phyloP scores from a whole-genome alignment of 305 asterid species.

The Stenogyne calaminthoides region DNA sequence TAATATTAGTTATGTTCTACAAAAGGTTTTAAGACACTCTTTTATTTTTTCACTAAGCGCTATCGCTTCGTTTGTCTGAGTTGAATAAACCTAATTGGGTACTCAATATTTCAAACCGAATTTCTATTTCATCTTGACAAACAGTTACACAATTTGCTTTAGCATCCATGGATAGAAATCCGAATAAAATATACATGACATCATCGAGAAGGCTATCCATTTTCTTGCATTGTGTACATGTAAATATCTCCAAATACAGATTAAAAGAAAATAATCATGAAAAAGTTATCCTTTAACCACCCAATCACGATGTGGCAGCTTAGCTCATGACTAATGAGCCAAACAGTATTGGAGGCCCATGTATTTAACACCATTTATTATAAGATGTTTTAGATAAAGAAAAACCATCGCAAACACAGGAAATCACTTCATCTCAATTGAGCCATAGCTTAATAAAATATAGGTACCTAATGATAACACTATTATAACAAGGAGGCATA shows the following conservation, averaged over 20 bases:
- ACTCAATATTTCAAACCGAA: not conserved
- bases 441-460: not conserved
- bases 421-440: not conserved
- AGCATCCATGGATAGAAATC: not conserved
- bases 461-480: not conserved
- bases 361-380: not conserved
- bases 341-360: not conserved
- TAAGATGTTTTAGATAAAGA: not conserved
- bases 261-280: not conserved
- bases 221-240: not conserved
- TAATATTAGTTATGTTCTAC: conserved; percentile 1
- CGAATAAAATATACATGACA: not conserved
- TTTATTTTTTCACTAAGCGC: not conserved
- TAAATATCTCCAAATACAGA: not conserved
- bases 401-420: not conserved
- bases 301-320: not conserved
- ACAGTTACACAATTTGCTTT: too few species aligned
- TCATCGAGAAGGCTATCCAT: not conserved
- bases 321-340: too few species aligned
- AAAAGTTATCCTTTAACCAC: not conserved
- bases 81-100: not conserved
- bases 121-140: too few species aligned
- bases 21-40: not conserved
- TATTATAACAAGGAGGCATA: not conserved
- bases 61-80: not conserved